A percentile compares a stretch with the other conserved stretches of the same genome.
Conservation (phyloP, 805 yeast genomes). For the Wickerhamomyces bisporus region DNA sequence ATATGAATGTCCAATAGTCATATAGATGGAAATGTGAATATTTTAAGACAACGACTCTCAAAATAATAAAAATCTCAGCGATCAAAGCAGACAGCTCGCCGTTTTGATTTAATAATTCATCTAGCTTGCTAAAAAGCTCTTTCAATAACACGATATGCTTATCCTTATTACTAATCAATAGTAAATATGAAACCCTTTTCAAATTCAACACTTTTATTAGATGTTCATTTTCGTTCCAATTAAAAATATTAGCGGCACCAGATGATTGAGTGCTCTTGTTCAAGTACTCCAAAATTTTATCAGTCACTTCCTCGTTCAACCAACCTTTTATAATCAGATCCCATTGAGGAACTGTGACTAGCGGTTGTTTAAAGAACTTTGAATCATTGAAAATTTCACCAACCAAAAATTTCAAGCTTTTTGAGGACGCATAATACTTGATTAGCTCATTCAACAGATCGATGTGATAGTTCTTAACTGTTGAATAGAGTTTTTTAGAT, state of each 20-base stretch:
- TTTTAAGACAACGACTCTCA: conserved; percentile 61
- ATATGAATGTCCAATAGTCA: conserved; percentile 65
- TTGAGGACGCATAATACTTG: conserved; percentile 29
- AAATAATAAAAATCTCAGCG: conserved; percentile 45
- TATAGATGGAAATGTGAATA: conserved; percentile 60
- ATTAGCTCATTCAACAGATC: conserved; percentile 35
- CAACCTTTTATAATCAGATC: conserved; percentile 51
- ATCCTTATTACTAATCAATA: conserved; percentile 59
- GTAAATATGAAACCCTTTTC: conserved; percentile 57
- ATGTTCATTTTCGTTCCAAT: conserved; percentile 69
- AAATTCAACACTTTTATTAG: conserved; percentile 47
- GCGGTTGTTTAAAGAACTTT: conserved; percentile 42
- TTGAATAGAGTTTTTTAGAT: conserved; percentile 33
- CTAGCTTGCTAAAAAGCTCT: conserved; percentile 42
- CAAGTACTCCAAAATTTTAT: conserved; percentile 49
- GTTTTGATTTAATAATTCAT: conserved; percentile 30
- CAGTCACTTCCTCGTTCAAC: conserved; percentile 55
- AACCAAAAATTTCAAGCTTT: conserved; percentile 60
- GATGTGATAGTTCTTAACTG: conserved; percentile 37
- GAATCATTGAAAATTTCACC: conserved; percentile 61
- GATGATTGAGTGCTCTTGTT: conserved; percentile 37
- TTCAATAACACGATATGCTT: conserved; percentile 42
- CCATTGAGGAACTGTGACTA: conserved; percentile 40
- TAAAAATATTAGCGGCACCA: conserved; percentile 57
- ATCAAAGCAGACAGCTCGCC: conserved; percentile 28